Evolutionary conservation across 1,284 basidiomycete genomes (phyloP).

Genomic region (Golubevia pallescens): DNA sequence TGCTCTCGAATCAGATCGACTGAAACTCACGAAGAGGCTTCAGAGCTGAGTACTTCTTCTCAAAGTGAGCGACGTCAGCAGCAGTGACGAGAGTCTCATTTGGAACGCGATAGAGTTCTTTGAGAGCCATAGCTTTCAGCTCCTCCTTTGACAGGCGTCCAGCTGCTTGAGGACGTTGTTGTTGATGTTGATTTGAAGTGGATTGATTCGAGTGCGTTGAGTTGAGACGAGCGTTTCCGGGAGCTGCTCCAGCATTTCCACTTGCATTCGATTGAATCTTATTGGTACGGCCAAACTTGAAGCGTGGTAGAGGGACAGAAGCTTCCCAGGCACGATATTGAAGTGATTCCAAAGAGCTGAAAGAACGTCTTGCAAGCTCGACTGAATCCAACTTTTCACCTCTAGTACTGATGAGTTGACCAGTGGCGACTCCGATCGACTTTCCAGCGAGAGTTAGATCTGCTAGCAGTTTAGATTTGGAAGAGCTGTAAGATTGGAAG

Average conservation of each 20-base stretch:
- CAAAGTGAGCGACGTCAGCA: background rate
- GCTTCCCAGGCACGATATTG: background rate
- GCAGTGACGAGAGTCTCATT: background rate
- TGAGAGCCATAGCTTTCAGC: background rate
- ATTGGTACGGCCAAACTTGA: background rate
- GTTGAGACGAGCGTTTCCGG: background rate
- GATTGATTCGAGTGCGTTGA: background rate
- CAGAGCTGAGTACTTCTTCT: background rate
- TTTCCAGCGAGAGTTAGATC: background rate
- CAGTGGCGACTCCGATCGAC: background rate
- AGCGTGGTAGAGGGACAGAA: background rate
- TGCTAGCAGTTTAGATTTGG: background rate
- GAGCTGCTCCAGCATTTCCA: background rate
- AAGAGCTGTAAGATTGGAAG: background rate
- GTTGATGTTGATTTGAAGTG: background rate
- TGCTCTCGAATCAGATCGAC: too few relatives aligned
- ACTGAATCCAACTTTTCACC: background rate
- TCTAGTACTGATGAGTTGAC: background rate
- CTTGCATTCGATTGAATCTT: background rate
- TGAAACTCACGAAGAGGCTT: background rate
- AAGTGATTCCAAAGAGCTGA: background rate
- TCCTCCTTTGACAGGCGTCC: background rate
- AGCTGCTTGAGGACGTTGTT: too few relatives aligned
- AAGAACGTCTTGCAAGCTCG: background rate
- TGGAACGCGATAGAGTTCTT: background rate